Conservation (phyloP, 148 eudicot genomes). For the Vaccinium darrowii region DNA sequence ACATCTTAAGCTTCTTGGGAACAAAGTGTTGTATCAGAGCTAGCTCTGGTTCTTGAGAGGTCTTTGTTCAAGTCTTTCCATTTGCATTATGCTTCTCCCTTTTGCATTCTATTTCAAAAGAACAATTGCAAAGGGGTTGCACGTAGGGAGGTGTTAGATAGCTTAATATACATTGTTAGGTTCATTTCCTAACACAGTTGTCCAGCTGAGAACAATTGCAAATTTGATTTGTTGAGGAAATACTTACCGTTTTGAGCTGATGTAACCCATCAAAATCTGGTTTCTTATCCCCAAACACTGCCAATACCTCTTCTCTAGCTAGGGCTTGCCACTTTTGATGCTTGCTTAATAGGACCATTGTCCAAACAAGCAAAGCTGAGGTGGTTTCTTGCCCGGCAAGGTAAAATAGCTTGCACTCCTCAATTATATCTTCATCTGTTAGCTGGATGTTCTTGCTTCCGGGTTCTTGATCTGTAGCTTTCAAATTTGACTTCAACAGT, state of each 20-base stretch:
- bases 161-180: background rate
- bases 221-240: background rate
- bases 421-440: conserved; percentile 10
- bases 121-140: too few species aligned
- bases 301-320: conserved; percentile 34
- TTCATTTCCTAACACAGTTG: background rate
- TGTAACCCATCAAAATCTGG: conserved; percentile 35
- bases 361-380: conserved; percentile 24
- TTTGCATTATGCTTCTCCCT: background rate
- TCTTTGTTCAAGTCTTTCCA: background rate
- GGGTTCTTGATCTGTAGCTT: background rate
- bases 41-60: background rate
- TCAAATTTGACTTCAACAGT: conserved; percentile 5
- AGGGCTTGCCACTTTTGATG: conserved; percentile 27
- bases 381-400: conserved; percentile 25
- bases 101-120: background rate
- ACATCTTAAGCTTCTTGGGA: background rate
- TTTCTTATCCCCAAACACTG: conserved; percentile 29
- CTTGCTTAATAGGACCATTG: conserved; percentile 23
- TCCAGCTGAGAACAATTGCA: background rate
- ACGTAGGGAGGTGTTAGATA: background rate
- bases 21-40: background rate
- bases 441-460: background rate
- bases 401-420: conserved; percentile 14
- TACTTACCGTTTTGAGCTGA: conserved; percentile 36